A percentile compares a stretch with the other conserved stretches of the same genome.
phyloP scores from a whole-genome alignment of 345 rosid genomes.

The Eucalyptus tenuipes region DNA sequence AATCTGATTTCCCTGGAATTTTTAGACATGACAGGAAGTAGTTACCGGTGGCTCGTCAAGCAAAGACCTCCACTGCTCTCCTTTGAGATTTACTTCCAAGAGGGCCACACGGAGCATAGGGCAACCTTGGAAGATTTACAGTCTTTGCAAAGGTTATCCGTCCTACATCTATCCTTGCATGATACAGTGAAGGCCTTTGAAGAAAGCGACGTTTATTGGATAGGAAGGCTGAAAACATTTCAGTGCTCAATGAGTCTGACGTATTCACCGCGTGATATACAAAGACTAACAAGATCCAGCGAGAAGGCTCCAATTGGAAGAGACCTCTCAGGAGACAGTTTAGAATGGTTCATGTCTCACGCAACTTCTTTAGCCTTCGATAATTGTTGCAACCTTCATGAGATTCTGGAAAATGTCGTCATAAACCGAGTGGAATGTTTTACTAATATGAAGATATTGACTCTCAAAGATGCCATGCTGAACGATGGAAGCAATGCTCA shows the following conservation, averaged over 20 bases:
- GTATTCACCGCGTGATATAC: background rate
- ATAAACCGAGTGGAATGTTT: background rate
- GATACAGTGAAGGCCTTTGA: background rate
- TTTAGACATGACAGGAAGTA: slow-evolving; percentile 31
- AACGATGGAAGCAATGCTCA: background rate
- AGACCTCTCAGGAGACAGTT: background rate
- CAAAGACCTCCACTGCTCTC: background rate
- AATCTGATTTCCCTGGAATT: slow-evolving; percentile 17
- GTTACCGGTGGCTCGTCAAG: background rate
- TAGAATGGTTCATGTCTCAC: background rate
- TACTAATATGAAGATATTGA: background rate
- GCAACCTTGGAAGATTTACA: background rate
- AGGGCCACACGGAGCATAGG: background rate
- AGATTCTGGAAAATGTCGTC: background rate
- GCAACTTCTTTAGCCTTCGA: background rate
- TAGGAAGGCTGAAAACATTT: background rate
- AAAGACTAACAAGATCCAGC: background rate
- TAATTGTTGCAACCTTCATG: background rate
- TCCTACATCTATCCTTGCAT: background rate
- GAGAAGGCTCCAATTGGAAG: background rate
- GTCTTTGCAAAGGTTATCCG: background rate
- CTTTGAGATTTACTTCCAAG: background rate
- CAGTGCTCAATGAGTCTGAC: background rate
- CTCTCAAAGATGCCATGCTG: background rate
- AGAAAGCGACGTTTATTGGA: background rate